A percentile compares a stretch with the other conserved stretches of the same genome.
Conservation (phyloP, 768 basidiomycete species). For the Tulasnella calospora region DNA sequence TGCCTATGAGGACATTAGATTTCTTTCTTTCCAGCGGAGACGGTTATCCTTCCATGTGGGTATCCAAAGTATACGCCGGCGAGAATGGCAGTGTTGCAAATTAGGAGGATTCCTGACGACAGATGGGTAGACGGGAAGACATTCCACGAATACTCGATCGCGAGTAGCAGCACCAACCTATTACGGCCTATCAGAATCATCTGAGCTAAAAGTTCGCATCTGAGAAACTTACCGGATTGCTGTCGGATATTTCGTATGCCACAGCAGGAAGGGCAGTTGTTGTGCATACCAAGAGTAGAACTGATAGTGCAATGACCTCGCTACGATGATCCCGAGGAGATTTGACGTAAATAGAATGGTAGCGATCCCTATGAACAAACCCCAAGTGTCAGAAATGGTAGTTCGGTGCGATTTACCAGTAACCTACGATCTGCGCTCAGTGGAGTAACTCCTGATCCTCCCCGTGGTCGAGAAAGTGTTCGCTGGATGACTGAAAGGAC, state of each 20-base stretch:
- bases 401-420: slow-evolving; percentile 2
- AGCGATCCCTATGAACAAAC: slow-evolving; percentile 53
- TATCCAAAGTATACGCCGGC: slow-evolving; percentile 53
- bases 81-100: slow-evolving; percentile 50
- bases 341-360: slow-evolving; percentile 88
- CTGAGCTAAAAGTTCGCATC: slow-evolving; percentile 22
- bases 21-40: neutral
- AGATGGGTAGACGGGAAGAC: slow-evolving; percentile 71
- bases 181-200: slow-evolving; percentile 15
- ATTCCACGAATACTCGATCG: slow-evolving; percentile 84
- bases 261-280: slow-evolving; percentile 78
- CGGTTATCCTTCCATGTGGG: slow-evolving; percentile 30
- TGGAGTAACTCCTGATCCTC: slow-evolving; percentile 45
- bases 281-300: slow-evolving; percentile 98
- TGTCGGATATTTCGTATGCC: slow-evolving; percentile 63
- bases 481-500: slow-evolving; percentile 50
- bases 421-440: slow-evolving; percentile 63
- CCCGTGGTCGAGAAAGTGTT: slow-evolving; percentile 50
- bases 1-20: neutral
- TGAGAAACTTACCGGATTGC: slow-evolving; percentile 51
- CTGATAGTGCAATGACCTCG: slow-evolving; percentile 94
- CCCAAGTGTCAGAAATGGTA: slow-evolving; percentile 29
- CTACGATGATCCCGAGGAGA: slow-evolving; percentile 83
- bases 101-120: slow-evolving; percentile 56
- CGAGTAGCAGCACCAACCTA: slow-evolving; percentile 57